Evolutionary conservation across 306 rosid species (phyloP).

Genomic region (Ochetophila trinervis): DNA sequence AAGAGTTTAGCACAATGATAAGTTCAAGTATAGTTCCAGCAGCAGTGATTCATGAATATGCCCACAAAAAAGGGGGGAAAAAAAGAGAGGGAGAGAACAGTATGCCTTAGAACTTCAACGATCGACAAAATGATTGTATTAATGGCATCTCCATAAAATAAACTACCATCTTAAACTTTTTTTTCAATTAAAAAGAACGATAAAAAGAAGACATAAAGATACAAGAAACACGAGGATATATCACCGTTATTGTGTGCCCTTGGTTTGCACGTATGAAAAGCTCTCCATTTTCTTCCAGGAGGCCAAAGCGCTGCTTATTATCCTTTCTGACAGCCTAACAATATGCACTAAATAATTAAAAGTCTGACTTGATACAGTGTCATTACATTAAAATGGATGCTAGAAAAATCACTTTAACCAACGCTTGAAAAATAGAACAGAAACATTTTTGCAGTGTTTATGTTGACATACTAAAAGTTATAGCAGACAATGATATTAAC

Average conservation of each 20-base stretch:
- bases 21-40: too few relatives aligned
- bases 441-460: not conserved
- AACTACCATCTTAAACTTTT: not conserved
- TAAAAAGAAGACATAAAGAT: not conserved
- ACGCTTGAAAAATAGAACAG: not conserved
- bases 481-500: not conserved
- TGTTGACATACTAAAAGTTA: not conserved
- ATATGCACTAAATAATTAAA: conserved; percentile 20
- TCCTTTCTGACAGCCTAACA: conserved; percentile 77
- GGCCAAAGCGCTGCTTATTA: conserved; percentile 85
- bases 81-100: not conserved
- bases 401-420: not conserved
- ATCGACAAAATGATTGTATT: not conserved
- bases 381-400: not conserved
- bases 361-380: not conserved
- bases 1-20: too few relatives aligned
- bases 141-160: not conserved
- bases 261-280: conserved; percentile 84
- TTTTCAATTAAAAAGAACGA: not conserved
- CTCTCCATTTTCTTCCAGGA: conserved; percentile 78
- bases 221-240: conserved; percentile 8
- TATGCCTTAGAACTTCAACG: not conserved
- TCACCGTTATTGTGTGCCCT: conserved; percentile 79
- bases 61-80: too few relatives aligned
- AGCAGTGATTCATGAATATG: too few relatives aligned